Base-by-base conservation (phyloP, 1,139 yeast species). In the Yamadazyma spencermartinsiae region DNA sequence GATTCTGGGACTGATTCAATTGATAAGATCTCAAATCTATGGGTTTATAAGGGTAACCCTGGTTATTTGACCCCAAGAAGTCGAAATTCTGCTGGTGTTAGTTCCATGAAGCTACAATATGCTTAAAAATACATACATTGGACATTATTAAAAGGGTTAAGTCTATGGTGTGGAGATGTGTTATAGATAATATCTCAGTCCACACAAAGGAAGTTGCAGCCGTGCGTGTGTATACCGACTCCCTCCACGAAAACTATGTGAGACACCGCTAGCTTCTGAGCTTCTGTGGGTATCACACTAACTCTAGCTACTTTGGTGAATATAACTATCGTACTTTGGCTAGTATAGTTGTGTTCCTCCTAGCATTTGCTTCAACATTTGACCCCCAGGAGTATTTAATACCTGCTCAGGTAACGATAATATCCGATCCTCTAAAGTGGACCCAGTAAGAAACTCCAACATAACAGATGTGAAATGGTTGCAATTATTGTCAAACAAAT, bases 401-500 rank as follows among this genome's bases (percentile, higher is more conserved):
- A 82, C 87, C 28, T 65, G 68, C 33, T 72, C 68, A 0, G 89
- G 88, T 32, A 82, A 63, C 18, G 66, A 59, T 36, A 73, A 59
- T 19, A 82, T 80, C 50, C 67, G 37, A 67, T 83, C 60, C 60
- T 76, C 62, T 52, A 72, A 52, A 40, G 60, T 60, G 43, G 67
- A 63, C 12, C 83, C 86, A 29, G 78, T 80, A 45, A 81, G 61
- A 47, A 82, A 82, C 47, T 82, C 82, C 34, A 77, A 56, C 40
- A 79, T 52, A 34, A 73, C 78, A 46, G 80, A 75, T 12, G 84
- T 71, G 60, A 82, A 81, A 48, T 82, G 85, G 58, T 82, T 82
- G 57, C 89, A 82, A 53, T 82, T 82, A 58, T 82, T 82, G 39
- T 74, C 74, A 45, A 82, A 80, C 44, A 82, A 60, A 46, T 81